Base-by-base conservation (phyloP, 2,329 filamentous ascomycete species). In the Macrophomina tecta region DNA sequence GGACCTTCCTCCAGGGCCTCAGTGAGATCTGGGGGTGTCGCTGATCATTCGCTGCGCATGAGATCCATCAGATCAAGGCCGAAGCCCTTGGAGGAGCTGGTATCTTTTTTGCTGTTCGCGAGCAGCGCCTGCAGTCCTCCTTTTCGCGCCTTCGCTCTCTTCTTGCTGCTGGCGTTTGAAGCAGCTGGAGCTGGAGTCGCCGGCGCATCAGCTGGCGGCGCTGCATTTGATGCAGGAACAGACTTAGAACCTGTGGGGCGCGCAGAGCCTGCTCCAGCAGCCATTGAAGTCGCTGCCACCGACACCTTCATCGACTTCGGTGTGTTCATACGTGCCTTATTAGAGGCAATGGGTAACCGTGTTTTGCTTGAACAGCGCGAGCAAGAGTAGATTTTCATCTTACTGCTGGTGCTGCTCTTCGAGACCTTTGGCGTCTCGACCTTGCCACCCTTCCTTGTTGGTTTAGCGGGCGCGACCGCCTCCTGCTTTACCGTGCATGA, bases 61-160 rank as follows among this genome's bases (percentile, higher is more conserved):
- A 86, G 84, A 70, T 86, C 84, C 76, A 86, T 82, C 32, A 86
- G 75, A 72, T 85, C 83, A 5, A 86, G 77, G 12, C 73, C 74
- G 77, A 81, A 32, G 71, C 76, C 73, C 49, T 63, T 14, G 18
- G 76, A 73, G 23, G 66, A 69, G 74, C 82, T 63, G 70, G 18
- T 52, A 16, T 61, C 55, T 6, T 70, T 71, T 66, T 80, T 81
- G 71, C 72, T 80, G 69, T 80, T 82, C 5, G 82, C 82, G n/a
- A 87, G 76, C 66, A 86, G 77, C 42, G 84, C 84, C 70, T 86
- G 83, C 11, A 87, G 73, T 4, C 84, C 84, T 34, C 83, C 82
- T 69, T 86, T 87, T 32, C 85, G 77, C 65, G 83, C 78, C 71
- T 85, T 87, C 30, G 84, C 83, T 70, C 85, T 78, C 71, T 85